phyloP scores from a whole-genome alignment of 257 asterid species.

The Solanum raphanifolium region DNA sequence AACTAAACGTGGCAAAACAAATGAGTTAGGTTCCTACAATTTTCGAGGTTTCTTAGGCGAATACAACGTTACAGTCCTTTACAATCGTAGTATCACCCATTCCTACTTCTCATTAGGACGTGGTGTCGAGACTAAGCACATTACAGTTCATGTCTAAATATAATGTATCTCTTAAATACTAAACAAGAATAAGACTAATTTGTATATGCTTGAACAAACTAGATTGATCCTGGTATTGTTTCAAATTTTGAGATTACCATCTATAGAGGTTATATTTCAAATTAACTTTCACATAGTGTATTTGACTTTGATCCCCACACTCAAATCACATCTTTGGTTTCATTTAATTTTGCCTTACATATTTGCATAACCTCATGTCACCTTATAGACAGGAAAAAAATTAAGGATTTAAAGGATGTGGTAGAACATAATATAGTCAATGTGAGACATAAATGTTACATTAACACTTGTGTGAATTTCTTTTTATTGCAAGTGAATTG shows the following conservation, averaged over 20 bases:
- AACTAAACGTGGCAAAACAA: not conserved
- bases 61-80: constrained; percentile 14
- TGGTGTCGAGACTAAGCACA: constrained; percentile 33
- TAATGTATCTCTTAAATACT: not conserved
- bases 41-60: constrained; percentile 39
- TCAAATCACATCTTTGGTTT: not conserved
- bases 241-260: not conserved
- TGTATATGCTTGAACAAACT: not conserved
- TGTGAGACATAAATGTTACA: not conserved
- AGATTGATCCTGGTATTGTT: not conserved
- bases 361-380: not conserved
- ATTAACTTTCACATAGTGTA: not conserved
- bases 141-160: not conserved
- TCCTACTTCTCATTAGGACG: constrained; percentile 13
- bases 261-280: not conserved
- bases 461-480: not conserved
- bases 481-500: not conserved
- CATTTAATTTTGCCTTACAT: not conserved
- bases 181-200: not conserved
- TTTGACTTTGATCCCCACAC: not conserved
- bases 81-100: not conserved
- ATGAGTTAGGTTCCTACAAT: not conserved
- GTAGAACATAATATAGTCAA: not conserved
- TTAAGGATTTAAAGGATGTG: not conserved
- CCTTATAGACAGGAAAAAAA: not conserved